Percentiles rank a stretch among this genome's conserved stretches.
These are phyloP conservation scores for Didymella glomerata DNA, from an alignment of 2,329 filamentous ascomycete genomes.

Conservation along the genomic window DNA sequence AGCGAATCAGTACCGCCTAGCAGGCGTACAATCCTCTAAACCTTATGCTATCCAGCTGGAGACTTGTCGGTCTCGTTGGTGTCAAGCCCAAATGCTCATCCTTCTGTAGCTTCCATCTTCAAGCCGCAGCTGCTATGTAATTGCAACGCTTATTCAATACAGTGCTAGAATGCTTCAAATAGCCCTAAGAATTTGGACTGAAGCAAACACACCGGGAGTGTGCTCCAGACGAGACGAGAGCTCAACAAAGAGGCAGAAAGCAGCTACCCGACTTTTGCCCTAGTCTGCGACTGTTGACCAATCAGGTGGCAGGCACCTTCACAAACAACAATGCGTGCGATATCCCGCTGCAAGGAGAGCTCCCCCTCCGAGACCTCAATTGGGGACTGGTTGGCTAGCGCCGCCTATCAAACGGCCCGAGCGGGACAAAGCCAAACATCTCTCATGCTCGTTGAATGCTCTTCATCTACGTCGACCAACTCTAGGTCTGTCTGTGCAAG, in stretches of 20 bases:
- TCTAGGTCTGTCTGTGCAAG: no score
- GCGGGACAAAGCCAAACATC: no score
- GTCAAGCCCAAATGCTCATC: neutral
- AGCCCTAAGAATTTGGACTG: no score
- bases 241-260: neutral
- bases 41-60: neutral
- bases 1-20: neutral
- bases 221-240: neutral
- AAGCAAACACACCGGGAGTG: no score
- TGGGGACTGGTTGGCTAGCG: neutral
- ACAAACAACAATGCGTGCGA: neutral
- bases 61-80: no score
- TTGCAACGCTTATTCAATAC: neutral
- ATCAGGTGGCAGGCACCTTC: neutral
- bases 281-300: neutral
- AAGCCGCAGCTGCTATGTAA: neutral
- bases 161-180: neutral
- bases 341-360: neutral
- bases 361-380: neutral
- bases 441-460: no score
- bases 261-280: neutral
- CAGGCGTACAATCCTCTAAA: neutral
- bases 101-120: neutral
- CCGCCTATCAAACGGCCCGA: slow-evolving; percentile 19
- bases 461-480: no score